These are phyloP conservation scores for Neofusicoccum sp. DNA, from an alignment of 2,329 filamentous ascomycete genomes.

Conservation along the genomic window DNA sequence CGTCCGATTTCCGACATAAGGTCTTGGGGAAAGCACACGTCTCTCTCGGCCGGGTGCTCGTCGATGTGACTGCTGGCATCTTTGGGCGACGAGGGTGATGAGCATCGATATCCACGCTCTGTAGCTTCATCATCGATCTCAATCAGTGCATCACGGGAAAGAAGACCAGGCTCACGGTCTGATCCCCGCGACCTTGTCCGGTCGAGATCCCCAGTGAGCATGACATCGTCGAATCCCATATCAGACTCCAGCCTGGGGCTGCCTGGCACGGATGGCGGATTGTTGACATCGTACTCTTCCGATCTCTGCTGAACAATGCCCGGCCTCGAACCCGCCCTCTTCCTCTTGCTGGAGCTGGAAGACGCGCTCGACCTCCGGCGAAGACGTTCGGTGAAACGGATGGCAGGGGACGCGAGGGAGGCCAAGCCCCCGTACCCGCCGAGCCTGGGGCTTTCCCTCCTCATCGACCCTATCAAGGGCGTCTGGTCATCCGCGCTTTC, in stretches of 20 bases:
- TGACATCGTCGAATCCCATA: conserved; percentile 59
- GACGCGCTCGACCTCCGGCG: conserved; percentile 33
- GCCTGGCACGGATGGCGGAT: conserved; percentile 61
- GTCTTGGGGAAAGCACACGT: conserved; percentile 87
- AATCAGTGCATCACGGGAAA: conserved; percentile 48
- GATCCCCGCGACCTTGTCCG: conserved; percentile 27
- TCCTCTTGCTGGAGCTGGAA: conserved; percentile 32
- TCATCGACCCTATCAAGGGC: conserved; percentile 49
- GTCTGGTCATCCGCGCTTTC: conserved; percentile 52
- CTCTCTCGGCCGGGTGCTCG: conserved; percentile 67
- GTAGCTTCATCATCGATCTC: conserved; percentile 49
- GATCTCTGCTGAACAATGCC: conserved; percentile 30
- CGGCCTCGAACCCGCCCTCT: conserved; percentile 22
- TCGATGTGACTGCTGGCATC: not conserved
- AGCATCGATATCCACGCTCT: conserved; percentile 48
- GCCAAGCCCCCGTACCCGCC: conserved; percentile 32
- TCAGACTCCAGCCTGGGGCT: conserved; percentile 56
- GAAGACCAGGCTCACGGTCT: conserved; percentile 21
- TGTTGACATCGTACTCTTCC: conserved; percentile 61
- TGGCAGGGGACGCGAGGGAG: conserved; percentile 26
- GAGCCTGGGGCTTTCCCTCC: conserved; percentile 34
- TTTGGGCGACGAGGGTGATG: conserved; percentile 27
- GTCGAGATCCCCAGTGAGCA: conserved; percentile 65
- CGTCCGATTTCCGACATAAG: conserved; percentile 77
- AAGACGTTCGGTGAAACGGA: conserved; percentile 28